Conservation (phyloP, 345 rosid genomes). For the Triadica sebifera region DNA sequence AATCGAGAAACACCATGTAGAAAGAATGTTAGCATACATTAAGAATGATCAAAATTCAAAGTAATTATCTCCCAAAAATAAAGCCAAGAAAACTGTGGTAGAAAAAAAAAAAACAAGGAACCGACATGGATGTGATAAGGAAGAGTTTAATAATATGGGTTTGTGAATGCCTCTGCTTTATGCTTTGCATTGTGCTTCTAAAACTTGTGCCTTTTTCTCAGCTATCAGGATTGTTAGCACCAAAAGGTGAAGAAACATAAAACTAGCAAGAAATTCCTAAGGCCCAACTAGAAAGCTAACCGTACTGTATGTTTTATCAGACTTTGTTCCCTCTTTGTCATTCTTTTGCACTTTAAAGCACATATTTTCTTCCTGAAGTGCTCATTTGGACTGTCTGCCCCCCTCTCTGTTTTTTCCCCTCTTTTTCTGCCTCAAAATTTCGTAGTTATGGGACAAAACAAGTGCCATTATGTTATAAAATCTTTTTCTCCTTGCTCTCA, state of each 20-base stretch:
- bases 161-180: too few species aligned
- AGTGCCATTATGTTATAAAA: too few species aligned
- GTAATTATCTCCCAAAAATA: too few species aligned
- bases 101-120: neutral
- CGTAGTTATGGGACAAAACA: too few species aligned
- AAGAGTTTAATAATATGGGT: too few species aligned
- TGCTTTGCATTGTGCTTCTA: too few species aligned
- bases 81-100: too few species aligned
- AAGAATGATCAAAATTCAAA: too few species aligned
- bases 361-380: neutral
- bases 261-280: neutral
- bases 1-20: neutral
- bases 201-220: neutral
- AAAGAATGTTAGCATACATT: neutral
- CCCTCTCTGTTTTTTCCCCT: neutral
- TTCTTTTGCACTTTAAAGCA: neutral
- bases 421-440: too few species aligned
- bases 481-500: too few species aligned
- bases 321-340: neutral
- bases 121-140: neutral
- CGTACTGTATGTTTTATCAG: slow-evolving; percentile 1
- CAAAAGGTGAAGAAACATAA: slow-evolving; percentile 6
- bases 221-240: neutral
- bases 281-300: slow-evolving; percentile 4
- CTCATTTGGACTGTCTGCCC: neutral